phyloP scores from a whole-genome alignment of 768 basidiomycete genomes.

The Lactifluus volemus region DNA sequence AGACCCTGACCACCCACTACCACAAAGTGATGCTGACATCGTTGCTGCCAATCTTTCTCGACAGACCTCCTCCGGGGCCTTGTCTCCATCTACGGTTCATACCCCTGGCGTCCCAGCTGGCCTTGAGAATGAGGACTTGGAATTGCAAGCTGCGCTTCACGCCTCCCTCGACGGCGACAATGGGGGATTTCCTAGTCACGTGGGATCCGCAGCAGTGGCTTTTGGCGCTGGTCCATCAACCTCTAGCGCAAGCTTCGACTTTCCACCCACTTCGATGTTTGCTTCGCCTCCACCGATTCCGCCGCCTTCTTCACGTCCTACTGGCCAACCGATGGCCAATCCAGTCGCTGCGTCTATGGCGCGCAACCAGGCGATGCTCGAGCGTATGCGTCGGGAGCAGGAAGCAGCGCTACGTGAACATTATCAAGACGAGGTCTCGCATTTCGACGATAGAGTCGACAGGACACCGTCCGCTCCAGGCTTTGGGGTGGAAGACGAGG shows the following conservation, averaged over 20 bases:
- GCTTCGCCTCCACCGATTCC: constrained; percentile 26
- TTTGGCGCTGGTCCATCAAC: neutral
- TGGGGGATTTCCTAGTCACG: neutral
- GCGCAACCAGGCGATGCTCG: constrained; percentile 23
- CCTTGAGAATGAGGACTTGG: constrained; percentile 78
- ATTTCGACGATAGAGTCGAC: constrained; percentile 16
- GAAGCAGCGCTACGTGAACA: constrained; percentile 48
- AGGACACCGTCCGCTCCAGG: constrained; percentile 9
- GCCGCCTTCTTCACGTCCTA: constrained; percentile 21
- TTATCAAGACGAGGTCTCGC: constrained; percentile 28
- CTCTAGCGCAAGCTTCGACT: neutral
- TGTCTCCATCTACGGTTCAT: constrained; percentile 10
- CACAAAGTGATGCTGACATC: constrained; percentile 63
- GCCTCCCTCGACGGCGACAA: constrained; percentile 50
- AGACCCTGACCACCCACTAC: constrained; percentile 49
- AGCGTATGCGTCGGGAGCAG: constrained; percentile 42
- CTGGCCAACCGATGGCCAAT: constrained; percentile 20
- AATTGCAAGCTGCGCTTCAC: constrained; percentile 80
- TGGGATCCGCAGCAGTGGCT: neutral
- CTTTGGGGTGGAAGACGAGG: constrained; percentile 41
- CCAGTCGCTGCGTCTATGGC: constrained; percentile 11
- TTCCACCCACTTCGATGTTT: constrained; percentile 17
- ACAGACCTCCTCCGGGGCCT: constrained; percentile 30
- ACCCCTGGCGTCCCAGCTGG: constrained; percentile 20
- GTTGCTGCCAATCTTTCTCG: constrained; percentile 57